phyloP scores from a whole-genome alignment of 2,329 filamentous ascomycete species.

The Ceratocystiopsis minuta region DNA sequence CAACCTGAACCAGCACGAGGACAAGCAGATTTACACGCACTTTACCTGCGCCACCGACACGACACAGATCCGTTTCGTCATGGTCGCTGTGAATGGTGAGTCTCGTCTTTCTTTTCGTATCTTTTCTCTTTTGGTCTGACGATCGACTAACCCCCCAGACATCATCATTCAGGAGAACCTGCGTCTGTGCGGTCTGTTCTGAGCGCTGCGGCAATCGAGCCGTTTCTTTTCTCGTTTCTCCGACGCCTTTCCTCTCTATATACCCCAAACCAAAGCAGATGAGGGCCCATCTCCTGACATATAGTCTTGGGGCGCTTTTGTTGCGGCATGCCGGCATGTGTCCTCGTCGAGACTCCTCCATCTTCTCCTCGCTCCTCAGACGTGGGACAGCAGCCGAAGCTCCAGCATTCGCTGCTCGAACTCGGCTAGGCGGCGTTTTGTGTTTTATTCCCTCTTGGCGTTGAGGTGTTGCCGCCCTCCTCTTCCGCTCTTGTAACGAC shows the following conservation, averaged over 20 bases:
- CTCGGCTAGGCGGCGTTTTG: background rate
- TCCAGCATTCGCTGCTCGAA: too few species aligned
- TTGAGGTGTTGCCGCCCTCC: background rate
- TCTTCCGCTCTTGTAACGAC: constrained; percentile 14
- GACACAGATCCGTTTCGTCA: constrained; percentile 97
- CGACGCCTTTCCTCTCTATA: constrained; percentile 5
- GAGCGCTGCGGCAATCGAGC: background rate
- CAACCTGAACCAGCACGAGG: constrained; percentile 95
- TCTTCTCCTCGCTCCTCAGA: too few species aligned
- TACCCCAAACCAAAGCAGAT: constrained; percentile 5
- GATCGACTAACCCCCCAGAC: constrained; percentile 43
- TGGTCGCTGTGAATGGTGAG: constrained; percentile 96
- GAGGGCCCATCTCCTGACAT: too few species aligned
- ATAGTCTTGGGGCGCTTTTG: too few species aligned
- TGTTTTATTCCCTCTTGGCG: background rate
- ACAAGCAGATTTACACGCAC: constrained; percentile 99
- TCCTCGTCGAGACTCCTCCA: too few species aligned
- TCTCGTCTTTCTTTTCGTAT: background rate
- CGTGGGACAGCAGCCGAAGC: too few species aligned
- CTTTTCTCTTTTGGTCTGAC: background rate
- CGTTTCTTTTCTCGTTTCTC: constrained; percentile 4
- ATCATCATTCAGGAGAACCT: constrained; percentile 99
- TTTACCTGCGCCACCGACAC: constrained; percentile 98
- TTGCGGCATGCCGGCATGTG: too few species aligned
- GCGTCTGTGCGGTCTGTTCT: constrained; percentile 25